Evolutionary conservation across 31 red algal species (phyloP).

Genomic region (Porphyra umbilicalis): DNA sequence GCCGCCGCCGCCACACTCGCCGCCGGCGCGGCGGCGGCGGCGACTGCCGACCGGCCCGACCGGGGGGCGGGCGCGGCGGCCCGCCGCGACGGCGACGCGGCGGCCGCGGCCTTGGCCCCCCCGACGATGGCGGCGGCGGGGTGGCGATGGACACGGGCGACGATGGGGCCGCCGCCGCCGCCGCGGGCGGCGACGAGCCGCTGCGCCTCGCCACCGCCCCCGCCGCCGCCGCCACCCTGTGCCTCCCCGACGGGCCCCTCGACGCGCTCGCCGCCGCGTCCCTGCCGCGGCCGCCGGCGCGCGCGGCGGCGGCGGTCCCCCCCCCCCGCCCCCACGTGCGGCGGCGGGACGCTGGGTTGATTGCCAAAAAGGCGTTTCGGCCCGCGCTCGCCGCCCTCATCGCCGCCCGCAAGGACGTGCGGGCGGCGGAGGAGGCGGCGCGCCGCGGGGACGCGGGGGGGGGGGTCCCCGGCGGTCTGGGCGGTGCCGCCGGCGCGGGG

Average conservation of each 20-base stretch:
- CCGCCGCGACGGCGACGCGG: background rate
- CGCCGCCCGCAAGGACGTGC: constrained; percentile 44
- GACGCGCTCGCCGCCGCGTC: background rate
- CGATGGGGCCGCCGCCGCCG: background rate
- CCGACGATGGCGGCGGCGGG: background rate
- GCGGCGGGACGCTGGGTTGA: constrained; percentile 17
- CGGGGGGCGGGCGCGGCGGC: background rate
- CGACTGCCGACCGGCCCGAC: background rate
- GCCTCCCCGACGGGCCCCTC: background rate
- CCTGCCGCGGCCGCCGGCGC: background rate
- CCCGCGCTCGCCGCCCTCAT: constrained; percentile 25
- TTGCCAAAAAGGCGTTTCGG: background rate
- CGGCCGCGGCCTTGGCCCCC: background rate
- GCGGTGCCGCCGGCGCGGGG: constrained; percentile 4
- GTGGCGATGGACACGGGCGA: background rate
- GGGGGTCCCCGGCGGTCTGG: background rate
- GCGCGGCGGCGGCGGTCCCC: too few relatives aligned
- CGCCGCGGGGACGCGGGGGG: constrained; percentile 4
- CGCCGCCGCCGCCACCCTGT: background rate
- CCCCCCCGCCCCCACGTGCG: constrained; percentile 7
- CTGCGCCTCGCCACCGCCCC: background rate
- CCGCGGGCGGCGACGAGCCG: background rate
- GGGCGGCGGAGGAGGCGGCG: constrained; percentile 27
- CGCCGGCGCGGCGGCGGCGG: background rate
- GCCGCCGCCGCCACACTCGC: background rate